Evolutionary conservation across 441 rosid genomes (phyloP).

Genomic region (Manihot esculenta): DNA sequence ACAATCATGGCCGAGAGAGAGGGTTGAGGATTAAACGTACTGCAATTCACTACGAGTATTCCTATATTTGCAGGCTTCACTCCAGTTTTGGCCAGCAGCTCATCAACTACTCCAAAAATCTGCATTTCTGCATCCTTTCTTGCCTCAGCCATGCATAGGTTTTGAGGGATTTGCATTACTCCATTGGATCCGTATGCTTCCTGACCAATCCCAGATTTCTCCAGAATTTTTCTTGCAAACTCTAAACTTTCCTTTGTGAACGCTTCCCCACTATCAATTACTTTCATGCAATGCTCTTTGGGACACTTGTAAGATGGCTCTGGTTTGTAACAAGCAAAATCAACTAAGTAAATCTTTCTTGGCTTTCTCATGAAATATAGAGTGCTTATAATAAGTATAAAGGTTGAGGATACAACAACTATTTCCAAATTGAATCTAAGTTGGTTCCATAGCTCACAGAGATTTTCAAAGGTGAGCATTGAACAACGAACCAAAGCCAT

Average conservation of each 20-base stretch:
- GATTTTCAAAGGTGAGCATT: conserved; percentile 25
- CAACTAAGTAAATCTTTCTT: conserved; percentile 45
- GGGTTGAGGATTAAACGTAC: conserved; percentile 52
- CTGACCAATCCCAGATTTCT: conserved; percentile 50
- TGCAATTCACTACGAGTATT: conserved; percentile 56
- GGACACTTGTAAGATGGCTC: conserved; percentile 26
- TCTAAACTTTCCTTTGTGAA: conserved; percentile 43
- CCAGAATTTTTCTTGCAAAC: conserved; percentile 47
- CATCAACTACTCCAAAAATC: conserved; percentile 52
- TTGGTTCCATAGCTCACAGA: conserved; percentile 19
- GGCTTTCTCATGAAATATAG: conserved; percentile 37
- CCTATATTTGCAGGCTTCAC: conserved; percentile 42
- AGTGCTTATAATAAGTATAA: conserved; percentile 19
- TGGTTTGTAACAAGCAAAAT: conserved; percentile 56
- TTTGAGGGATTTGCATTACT: conserved; percentile 28
- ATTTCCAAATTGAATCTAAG: conserved; percentile 14
- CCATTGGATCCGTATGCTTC: conserved; percentile 39
- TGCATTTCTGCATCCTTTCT: conserved; percentile 45
- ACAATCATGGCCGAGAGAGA: conserved; percentile 47
- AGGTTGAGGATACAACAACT: background rate
- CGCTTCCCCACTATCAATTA: conserved; percentile 10
- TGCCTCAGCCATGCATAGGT: conserved; percentile 30
- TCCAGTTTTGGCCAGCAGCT: conserved; percentile 46
- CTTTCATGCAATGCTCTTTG: conserved; percentile 36
- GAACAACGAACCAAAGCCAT: conserved; percentile 20